Evolutionary conservation across 129 eudicot genomes (phyloP), one percentile per base, ranked within the genome.

Genomic region (Logfia minima): DNA sequence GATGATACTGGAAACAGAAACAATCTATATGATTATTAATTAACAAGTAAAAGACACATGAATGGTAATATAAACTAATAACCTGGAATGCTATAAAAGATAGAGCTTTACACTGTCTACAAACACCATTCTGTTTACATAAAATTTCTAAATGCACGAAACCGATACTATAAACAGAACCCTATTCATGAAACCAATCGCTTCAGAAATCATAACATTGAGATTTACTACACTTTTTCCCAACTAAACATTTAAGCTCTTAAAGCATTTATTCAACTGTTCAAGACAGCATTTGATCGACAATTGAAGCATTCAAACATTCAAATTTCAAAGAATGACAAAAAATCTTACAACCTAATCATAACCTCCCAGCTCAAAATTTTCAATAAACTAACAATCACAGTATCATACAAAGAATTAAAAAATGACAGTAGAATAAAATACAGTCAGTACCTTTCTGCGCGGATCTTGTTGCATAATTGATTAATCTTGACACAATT

Each of bases 401-500:
- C 17, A 45, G 16, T 48, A 48, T 14, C 55, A 14, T 48, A 45
- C 18, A 45, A 39, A 39, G 45, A 39, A 8, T 29, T 22, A 23
- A 18, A 5, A 81, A 37, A 22, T 76, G 55, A n/a, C 3, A 61
- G 13, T 16, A 37, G 26, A 67, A 58, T 53, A 9, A 2, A 3
- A 35, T 1, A 72, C 39, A 84, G 76, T 32, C 31, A 7, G 59
- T 21, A 90, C 96, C 97, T 92, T 92, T 83, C 81, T 92, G 9
- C 89, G 80, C 74, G 83, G 91, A 92, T 92, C 88, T 77, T 71
- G 92, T 85, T 82, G 93, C 93, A 89, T 87, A 79, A 45, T 85
- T 68, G 51, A 58, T 22, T 63, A 48, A 48, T 48, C 18, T 48
- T 48, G 5, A 48, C 55, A 11, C n/a, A 3, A 48, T 60, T 11